Base-by-base conservation (phyloP, 1,284 basidiomycete genomes). In the Irpex lacteus region DNA sequence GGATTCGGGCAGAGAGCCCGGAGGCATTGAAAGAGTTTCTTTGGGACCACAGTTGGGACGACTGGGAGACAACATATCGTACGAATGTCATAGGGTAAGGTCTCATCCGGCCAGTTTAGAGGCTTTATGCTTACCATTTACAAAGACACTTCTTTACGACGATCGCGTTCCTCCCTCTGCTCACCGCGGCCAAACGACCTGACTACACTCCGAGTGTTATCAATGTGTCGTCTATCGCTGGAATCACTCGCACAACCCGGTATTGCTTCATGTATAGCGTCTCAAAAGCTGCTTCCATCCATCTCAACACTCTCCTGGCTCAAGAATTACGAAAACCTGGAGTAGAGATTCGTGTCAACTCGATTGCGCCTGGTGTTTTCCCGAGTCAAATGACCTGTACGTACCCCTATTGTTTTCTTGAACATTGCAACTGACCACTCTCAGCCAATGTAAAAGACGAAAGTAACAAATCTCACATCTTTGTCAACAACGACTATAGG, bases 311-410 rank as follows among this genome's bases (percentile, higher is more conserved):
- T 36, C 70, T 79, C 47, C 75, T 77, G 58, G 77, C 75, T 38
- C 78, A 78, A 47, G 77, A 78, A 63, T 70, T 77, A 60, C 70
- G 72, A n/a, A 70, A 74, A 19, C 64, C 70, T 1, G 73, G 73
- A 1, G 73, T 78, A 11, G 71, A 75, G 8, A 70, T 79, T 54
- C 73, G 77, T 38, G 77, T 78, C n/a, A 77, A 77, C 67, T 70
- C 67, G 47, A 77, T 81, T 61, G 75, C 76, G 4, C 77, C 77
- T 3, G 77, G 77, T 6, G 73, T 78, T 36, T 77, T 76, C 71
- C 73, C 75, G 0, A 74, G 73, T n/a, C 77, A 79, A 70, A 78
- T 81, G 75, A 79, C 77, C 0, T 70, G 75, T 76, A 59, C 9
- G 75, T 70, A 32, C 11, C 6, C 26, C 26, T 9, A 18, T 53